Conservation (phyloP, 257 asterid species). For the Solanum chiquidenum region DNA sequence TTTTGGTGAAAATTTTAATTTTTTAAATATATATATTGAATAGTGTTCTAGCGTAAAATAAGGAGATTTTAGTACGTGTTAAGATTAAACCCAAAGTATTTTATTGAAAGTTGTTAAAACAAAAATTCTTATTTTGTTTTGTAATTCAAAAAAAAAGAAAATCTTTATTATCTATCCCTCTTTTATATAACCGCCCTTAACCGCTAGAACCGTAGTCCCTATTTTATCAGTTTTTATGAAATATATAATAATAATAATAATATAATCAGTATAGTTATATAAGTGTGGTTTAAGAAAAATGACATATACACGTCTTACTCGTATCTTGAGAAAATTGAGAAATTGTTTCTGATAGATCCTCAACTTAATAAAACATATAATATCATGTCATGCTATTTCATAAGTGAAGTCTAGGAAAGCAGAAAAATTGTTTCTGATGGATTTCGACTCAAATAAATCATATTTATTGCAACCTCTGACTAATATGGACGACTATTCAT, state of each 20-base stretch:
- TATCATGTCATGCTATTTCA: too few species aligned
- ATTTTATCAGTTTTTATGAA: neutral
- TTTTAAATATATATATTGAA: neutral
- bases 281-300: too few species aligned
- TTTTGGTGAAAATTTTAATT: neutral
- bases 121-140: neutral
- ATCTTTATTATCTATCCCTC: neutral
- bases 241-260: too few species aligned
- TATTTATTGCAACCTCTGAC: too few species aligned
- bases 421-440: fast-evolving
- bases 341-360: too few species aligned
- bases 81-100: neutral
- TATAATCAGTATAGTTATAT: too few species aligned
- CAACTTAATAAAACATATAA: too few species aligned
- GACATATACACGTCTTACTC: too few species aligned
- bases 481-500: neutral
- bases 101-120: neutral
- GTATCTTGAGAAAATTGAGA: neutral
- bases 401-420: too few species aligned
- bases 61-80: neutral
- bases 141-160: neutral
- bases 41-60: neutral
- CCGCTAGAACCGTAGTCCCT: neutral
- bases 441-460: too few species aligned
- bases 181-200: neutral